A percentile compares a stretch with the other conserved stretches of the same genome.
Evolutionary conservation across 768 basidiomycete genomes (phyloP).

Genomic region (Boletus tomentosulus): DNA sequence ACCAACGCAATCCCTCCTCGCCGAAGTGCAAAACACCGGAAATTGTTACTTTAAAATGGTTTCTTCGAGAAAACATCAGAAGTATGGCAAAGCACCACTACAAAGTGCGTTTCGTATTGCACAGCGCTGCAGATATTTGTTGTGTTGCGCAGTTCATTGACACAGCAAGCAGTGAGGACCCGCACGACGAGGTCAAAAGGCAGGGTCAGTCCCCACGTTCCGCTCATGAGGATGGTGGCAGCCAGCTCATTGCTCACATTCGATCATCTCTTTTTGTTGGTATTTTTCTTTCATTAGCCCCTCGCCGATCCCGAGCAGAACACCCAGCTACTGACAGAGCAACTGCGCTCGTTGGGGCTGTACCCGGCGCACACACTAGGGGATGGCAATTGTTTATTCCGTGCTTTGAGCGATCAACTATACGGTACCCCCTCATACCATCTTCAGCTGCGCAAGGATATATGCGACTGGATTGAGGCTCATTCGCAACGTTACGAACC

Average conservation of each 20-base stretch:
- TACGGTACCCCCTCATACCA: conserved; percentile 73
- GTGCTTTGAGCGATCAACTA: conserved; percentile 84
- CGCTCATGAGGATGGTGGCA: conserved; percentile 13
- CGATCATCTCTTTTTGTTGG: conserved; percentile 8
- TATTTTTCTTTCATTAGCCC: conserved; percentile 27
- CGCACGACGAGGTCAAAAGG: conserved; percentile 59
- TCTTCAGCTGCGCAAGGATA: conserved; percentile 60
- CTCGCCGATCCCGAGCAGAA: conserved; percentile 59
- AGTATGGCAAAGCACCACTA: conserved; percentile 32
- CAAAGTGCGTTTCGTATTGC: conserved; percentile 38
- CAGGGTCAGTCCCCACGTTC: conserved; percentile 42
- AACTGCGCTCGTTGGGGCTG: conserved; percentile 73
- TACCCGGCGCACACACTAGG: conserved; percentile 86
- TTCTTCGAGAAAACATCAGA: conserved; percentile 38
- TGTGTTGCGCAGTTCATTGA: conserved; percentile 25
- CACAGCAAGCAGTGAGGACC: conserved; percentile 43
- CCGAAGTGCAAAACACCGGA: conserved; percentile 20
- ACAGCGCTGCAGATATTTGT: conserved; percentile 23
- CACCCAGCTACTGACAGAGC: conserved; percentile 61
- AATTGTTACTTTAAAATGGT: conserved; percentile 37
- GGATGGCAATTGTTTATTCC: conserved; percentile 93
- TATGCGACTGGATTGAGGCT: conserved; percentile 77
- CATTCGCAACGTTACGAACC: conserved; percentile 74
- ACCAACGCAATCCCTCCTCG: conserved; percentile 34
- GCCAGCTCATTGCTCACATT: conserved; percentile 15